These are phyloP conservation scores for Cucurbita pepo DNA, from an alignment of 306 rosid genomes.

Conservation along the genomic window DNA sequence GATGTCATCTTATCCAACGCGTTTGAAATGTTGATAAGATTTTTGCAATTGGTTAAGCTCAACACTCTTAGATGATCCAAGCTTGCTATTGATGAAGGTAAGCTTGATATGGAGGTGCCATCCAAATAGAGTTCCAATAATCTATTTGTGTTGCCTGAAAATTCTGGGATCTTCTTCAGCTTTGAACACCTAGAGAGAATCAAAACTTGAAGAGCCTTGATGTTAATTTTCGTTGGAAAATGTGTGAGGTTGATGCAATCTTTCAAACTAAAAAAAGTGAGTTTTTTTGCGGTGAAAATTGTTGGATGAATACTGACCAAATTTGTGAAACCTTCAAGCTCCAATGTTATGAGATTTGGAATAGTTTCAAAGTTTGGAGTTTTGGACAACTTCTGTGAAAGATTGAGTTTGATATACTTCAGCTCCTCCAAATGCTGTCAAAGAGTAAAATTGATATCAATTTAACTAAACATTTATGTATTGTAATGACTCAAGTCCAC, in stretches of 20 bases:
- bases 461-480: no score
- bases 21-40: not conserved
- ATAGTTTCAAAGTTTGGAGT: conserved; percentile 6
- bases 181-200: not conserved
- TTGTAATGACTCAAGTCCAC: no score
- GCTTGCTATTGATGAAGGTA: not conserved
- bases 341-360: not conserved
- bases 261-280: not conserved
- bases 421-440: no score
- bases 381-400: not conserved
- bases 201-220: not conserved
- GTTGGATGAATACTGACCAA: conserved; percentile 6
- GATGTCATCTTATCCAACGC: not conserved
- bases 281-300: not conserved
- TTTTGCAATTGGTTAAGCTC: not conserved
- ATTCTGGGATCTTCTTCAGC: not conserved
- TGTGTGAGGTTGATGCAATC: not conserved
- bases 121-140: not conserved
- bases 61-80: not conserved
- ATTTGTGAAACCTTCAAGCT: conserved; percentile 1
- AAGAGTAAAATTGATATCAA: no score
- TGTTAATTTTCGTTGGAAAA: not conserved
- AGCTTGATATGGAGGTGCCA: not conserved
- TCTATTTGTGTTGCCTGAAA: not conserved
- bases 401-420: no score